Percentiles rank a stretch among this genome's conserved stretches.
phyloP scores from a whole-genome alignment of 805 yeast genomes.

The Ogataea sp. region DNA sequence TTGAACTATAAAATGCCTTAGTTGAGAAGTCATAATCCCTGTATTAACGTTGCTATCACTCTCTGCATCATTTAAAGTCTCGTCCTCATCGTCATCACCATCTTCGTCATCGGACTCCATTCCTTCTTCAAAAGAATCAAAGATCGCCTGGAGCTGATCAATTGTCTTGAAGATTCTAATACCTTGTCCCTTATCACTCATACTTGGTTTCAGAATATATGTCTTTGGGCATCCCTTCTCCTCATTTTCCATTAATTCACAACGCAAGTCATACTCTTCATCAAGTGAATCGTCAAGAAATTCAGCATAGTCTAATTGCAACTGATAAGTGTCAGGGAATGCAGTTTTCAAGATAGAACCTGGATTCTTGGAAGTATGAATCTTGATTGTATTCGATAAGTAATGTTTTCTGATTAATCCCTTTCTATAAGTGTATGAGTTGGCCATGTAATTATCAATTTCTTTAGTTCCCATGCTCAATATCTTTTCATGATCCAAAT shows the following conservation, averaged over 20 bases:
- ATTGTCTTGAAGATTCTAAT: conserved; percentile 73
- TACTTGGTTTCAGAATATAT: conserved; percentile 92
- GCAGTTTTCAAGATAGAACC: conserved; percentile 48
- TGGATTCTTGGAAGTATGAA: conserved; percentile 70
- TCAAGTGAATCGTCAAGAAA: conserved; percentile 90
- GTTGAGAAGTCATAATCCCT: conserved; percentile 76
- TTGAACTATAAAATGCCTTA: conserved; percentile 88
- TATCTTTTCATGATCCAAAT: conserved; percentile 65
- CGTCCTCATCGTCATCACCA: conserved; percentile 31
- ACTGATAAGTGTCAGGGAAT: conserved; percentile 66
- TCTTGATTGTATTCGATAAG: conserved; percentile 74
- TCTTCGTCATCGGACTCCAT: conserved; percentile 54
- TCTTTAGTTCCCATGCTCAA: conserved; percentile 18
- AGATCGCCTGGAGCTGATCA: conserved; percentile 73
- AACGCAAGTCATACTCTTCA: conserved; percentile 82
- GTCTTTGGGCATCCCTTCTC: conserved; percentile 28
- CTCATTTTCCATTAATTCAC: conserved; percentile 55
- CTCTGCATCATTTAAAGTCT: conserved; percentile 13
- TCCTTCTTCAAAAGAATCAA: conserved; percentile 81
- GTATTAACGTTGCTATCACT: conserved; percentile 27
- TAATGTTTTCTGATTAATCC: conserved; percentile 88
- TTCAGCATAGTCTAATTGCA: conserved; percentile 94
- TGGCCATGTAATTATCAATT: conserved; percentile 47
- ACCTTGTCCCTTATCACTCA: conserved; percentile 97
- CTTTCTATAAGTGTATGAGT: conserved; percentile 82